Evolutionary conservation across 2,329 filamentous ascomycete species (phyloP).

Genomic region (Xylaria sp.): DNA sequence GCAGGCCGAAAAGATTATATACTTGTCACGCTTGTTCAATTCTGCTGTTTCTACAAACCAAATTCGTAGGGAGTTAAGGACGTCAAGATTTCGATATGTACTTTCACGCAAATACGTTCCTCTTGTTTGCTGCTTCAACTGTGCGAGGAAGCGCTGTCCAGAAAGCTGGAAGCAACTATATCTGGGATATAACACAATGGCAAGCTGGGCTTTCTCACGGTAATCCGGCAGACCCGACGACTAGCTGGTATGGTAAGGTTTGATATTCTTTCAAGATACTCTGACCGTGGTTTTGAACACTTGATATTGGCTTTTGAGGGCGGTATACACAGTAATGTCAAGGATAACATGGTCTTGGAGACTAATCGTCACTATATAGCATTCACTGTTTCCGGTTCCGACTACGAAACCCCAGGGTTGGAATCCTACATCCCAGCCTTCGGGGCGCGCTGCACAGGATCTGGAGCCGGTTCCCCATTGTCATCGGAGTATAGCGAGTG

Average conservation of each 20-base stretch:
- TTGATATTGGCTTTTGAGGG: background rate
- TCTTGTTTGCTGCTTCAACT: conserved; percentile 18
- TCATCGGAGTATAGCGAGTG: conserved; percentile 31
- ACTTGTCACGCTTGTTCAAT: background rate
- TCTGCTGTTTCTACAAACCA: background rate
- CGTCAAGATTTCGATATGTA: conserved; percentile 6
- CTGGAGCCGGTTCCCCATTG: conserved; percentile 25
- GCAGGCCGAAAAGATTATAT: background rate
- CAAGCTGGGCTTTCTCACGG: conserved; percentile 36
- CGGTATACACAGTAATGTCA: background rate
- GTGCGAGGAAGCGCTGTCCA: background rate
- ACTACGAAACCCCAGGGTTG: conserved; percentile 1
- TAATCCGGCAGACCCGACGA: conserved; percentile 27
- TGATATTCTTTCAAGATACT: background rate
- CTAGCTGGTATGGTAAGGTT: conserved; percentile 35
- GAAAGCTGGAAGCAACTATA: conserved; percentile 10
- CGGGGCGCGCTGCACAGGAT: conserved; percentile 22
- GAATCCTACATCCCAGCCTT: conserved; percentile 30
- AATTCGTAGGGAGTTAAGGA: background rate
- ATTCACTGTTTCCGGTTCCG: conserved; percentile 25
- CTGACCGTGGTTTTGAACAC: background rate
- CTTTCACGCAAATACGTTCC: background rate
- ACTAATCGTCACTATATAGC: conserved; percentile 20
- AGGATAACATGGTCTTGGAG: background rate
- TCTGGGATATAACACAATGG: conserved; percentile 30